A percentile compares a stretch with the other conserved stretches of the same genome.
Conservation (phyloP, 1,284 basidiomycete species). For the Pascua guehoae region DNA sequence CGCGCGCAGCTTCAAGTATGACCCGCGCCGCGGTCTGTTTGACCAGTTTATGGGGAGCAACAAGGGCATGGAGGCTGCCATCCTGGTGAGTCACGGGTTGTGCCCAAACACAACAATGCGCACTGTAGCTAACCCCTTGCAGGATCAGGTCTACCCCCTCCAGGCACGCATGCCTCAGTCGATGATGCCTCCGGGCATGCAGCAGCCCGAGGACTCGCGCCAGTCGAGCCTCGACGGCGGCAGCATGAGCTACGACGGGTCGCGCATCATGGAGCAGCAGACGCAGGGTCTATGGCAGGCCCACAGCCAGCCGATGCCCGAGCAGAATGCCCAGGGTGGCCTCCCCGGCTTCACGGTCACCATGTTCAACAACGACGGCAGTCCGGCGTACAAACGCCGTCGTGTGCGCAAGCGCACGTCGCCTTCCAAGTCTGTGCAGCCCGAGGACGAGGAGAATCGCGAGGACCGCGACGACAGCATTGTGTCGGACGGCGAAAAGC, state of each 20-base stretch:
- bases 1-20: conserved; percentile 63
- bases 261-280: conserved; percentile 5
- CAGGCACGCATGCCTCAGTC: conserved; percentile 16
- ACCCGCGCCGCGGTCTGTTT: conserved; percentile 74
- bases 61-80: conserved; percentile 35
- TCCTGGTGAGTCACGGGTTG: conserved; percentile 16
- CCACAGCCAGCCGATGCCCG: too few relatives aligned
- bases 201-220: conserved; percentile 7
- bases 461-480: conserved; percentile 6
- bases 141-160: conserved; percentile 25
- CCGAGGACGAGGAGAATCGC: conserved; percentile 11
- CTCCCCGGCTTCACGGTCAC: conserved; percentile 21
- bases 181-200: conserved; percentile 4
- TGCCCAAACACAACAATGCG: not conserved
- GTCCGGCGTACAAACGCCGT: conserved; percentile 21
- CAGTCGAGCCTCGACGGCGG: conserved; percentile 18
- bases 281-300: conserved; percentile 8
- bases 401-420: conserved; percentile 17
- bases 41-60: conserved; percentile 66
- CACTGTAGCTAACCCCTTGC: not conserved
- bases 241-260: conserved; percentile 9
- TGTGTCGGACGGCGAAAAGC: not conserved
- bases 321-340: conserved; percentile 1
- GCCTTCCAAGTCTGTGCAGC: conserved; percentile 15
- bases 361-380: conserved; percentile 18